A percentile compares a stretch with the other conserved stretches of the same genome.
Evolutionary conservation across 768 basidiomycete genomes (phyloP).

Genomic region (Clavulina sp.): DNA sequence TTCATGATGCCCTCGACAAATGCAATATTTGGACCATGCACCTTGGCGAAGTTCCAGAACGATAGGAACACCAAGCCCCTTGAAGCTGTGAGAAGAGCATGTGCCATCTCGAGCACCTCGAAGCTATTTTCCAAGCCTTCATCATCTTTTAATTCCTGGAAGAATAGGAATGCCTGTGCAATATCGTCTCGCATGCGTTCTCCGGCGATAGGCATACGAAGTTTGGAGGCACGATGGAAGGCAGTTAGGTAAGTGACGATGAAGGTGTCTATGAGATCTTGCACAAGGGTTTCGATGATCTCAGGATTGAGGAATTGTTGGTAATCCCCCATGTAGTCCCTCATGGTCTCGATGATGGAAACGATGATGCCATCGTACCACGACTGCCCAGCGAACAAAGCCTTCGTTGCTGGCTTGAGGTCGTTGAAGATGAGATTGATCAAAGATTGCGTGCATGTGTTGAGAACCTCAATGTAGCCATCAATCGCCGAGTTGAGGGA

Average conservation of each 20-base stretch:
- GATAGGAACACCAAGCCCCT: constrained; percentile 83
- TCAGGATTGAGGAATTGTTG: constrained; percentile 80
- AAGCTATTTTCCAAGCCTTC: constrained; percentile 71
- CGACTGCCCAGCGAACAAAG: constrained; percentile 47
- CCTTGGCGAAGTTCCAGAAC: constrained; percentile 85
- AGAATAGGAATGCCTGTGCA: constrained; percentile 59
- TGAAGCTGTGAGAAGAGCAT: constrained; percentile 67
- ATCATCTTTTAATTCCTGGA: constrained; percentile 55
- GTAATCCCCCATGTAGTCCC: constrained; percentile 93
- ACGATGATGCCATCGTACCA: constrained; percentile 87
- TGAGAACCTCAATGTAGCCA: constrained; percentile 94
- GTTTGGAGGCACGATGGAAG: constrained; percentile 64
- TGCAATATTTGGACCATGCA: constrained; percentile 78
- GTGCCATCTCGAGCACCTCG: constrained; percentile 69
- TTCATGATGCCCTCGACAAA: constrained; percentile 87
- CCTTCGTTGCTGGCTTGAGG: constrained; percentile 69
- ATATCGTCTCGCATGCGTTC: constrained; percentile 73
- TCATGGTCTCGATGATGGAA: constrained; percentile 87
- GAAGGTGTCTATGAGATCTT: constrained; percentile 83
- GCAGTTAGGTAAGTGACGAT: constrained; percentile 81
- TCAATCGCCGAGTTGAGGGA: constrained; percentile 91
- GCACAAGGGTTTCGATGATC: constrained; percentile 77
- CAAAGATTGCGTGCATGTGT: constrained; percentile 87
- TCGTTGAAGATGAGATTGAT: constrained; percentile 95
- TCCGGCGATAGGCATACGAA: constrained; percentile 72